Conservation (phyloP, 2,329 filamentous ascomycete genomes). For the Helotiales sp. region DNA sequence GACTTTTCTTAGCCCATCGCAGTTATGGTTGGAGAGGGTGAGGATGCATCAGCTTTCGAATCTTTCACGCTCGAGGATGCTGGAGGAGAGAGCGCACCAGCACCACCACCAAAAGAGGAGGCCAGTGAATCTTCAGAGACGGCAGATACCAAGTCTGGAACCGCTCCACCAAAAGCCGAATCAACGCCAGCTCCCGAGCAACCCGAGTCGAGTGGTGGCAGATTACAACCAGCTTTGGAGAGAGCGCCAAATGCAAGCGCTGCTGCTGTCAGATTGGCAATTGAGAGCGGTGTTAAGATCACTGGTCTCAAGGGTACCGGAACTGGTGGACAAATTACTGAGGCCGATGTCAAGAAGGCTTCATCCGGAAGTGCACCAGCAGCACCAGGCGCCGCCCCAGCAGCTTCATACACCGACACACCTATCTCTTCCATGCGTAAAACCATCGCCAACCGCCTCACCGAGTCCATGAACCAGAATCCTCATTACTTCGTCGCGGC, state of each 20-base stretch:
- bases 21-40: conserved; percentile 89
- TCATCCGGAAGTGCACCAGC: conserved; percentile 55
- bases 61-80: conserved; percentile 88
- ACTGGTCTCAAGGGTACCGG: conserved; percentile 85
- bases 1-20: conserved; percentile 79
- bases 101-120: conserved; percentile 69
- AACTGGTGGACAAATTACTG: conserved; percentile 83
- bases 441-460: conserved; percentile 90
- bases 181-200: conserved; percentile 70
- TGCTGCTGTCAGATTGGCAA: conserved; percentile 79
- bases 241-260: conserved; percentile 76
- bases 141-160: conserved; percentile 59
- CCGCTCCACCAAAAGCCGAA: conserved; percentile 65
- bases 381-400: conserved; percentile 56
- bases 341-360: conserved; percentile 91
- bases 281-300: conserved; percentile 82
- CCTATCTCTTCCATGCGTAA: conserved; percentile 95
- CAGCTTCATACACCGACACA: conserved; percentile 78
- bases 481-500: conserved; percentile 98
- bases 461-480: conserved; percentile 89
- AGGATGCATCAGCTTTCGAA: conserved; percentile 86
- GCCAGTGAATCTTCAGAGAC: conserved; percentile 66
- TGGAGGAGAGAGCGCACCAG: conserved; percentile 75
- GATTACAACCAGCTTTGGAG: conserved; percentile 82
- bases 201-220: conserved; percentile 74